Evolutionary conservation across 108 stramenopile genomes (phyloP).

Genomic region (Poteriospumella lacustris): DNA sequence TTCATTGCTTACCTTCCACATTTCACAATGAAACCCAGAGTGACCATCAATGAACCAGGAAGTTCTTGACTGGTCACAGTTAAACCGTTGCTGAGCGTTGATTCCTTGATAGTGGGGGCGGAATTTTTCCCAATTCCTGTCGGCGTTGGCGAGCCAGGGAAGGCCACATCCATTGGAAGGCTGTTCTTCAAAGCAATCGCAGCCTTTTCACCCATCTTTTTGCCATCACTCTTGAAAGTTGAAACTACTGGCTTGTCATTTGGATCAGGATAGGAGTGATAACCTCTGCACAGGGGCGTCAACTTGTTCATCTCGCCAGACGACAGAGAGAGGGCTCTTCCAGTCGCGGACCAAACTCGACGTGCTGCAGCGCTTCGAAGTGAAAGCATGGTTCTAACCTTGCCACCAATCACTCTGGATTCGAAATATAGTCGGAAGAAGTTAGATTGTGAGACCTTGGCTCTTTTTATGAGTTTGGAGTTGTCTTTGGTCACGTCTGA

Average conservation of each 20-base stretch:
- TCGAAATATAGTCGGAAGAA: too few relatives aligned
- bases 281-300: neutral
- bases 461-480: too few relatives aligned
- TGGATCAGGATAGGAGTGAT: slow-evolving; percentile 29
- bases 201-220: slow-evolving; percentile 11
- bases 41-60: neutral
- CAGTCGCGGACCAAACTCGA: too few relatives aligned
- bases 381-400: too few relatives aligned
- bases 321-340: too few relatives aligned
- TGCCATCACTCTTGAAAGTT: neutral
- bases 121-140: neutral
- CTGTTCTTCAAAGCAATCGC: neutral
- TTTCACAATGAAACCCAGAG: slow-evolving; percentile 2
- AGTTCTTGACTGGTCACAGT: neutral
- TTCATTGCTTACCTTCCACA: neutral
- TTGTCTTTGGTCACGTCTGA: too few relatives aligned
- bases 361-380: too few relatives aligned
- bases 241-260: slow-evolving; percentile 23
- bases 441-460: too few relatives aligned
- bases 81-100: slow-evolving; percentile 1
- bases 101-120: neutral
- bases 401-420: too few relatives aligned
- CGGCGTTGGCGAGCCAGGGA: neutral
- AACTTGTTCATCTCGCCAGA: too few relatives aligned
- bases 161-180: neutral